Evolutionary conservation across 1,284 basidiomycete species (phyloP), one percentile per base, ranked within the genome.

Genomic region (Volvariella surrecta): DNA sequence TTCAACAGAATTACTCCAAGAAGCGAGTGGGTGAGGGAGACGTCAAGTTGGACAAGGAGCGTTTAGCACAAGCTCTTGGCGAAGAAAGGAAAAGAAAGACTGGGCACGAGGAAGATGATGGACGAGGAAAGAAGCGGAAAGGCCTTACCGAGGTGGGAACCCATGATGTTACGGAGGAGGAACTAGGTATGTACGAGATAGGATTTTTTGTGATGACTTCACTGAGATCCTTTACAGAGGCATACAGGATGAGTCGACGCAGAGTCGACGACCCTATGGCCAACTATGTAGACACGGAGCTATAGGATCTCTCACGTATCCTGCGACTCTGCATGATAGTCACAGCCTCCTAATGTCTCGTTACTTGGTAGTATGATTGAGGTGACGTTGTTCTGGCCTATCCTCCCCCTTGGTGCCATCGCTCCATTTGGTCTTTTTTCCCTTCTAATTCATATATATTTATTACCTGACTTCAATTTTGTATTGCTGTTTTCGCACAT

Each of bases 141-240:
- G 69, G 63, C 46, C 67, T 51, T 1, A 48, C 62, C 22, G 68
- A 64, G 47, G 60, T 63, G 20, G 61, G 69, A 44, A 74, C 66
- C 52, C 75, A 74, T 54, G 89, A 93, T 39, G 88, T 97, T 19
- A 86, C 89, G 1, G 91, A 97, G 63, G 93, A 94, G 59, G 83
- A 97, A 58, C 76, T 97, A 47, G 92, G 88, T 89, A 58, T 50
- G 87, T 59, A 28, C 34, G 44, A 19, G 20, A 35, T 42, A 39
- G 46, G 13, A 43, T 32, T 11, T 42, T 9, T 32, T 34, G 24
- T 19, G 11, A 32, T 34, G 48, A 21, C 15, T 24, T 51, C 49
- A 50, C 45, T 56, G 9, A 50, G 49, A 43, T 45, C 42, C 37
- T 45, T 51, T 58, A 45, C 68, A 89, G 88, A 94, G 78, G 82